Evolutionary conservation across 2,329 filamentous ascomycete genomes (phyloP).

Genomic region (Aspergillus nomiae): DNA sequence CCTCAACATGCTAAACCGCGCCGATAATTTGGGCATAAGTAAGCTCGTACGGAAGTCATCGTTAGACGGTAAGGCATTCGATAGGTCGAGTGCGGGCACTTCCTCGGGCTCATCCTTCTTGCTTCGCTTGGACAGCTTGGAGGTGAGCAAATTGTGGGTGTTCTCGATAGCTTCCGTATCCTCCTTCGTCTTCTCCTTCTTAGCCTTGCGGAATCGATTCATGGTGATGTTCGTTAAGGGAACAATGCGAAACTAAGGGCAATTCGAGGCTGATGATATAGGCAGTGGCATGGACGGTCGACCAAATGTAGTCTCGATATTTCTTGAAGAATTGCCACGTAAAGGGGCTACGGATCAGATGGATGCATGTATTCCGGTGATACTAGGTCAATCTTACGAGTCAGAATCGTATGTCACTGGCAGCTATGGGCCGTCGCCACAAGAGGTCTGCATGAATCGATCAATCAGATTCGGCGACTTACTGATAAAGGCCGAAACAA

Average conservation of each 20-base stretch:
- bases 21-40: slow-evolving; percentile 91
- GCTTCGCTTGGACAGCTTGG: slow-evolving; percentile 51
- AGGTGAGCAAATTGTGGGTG: slow-evolving; percentile 33
- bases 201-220: slow-evolving; percentile 46
- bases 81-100: slow-evolving; percentile 67
- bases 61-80: slow-evolving; percentile 71
- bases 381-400: slow-evolving; percentile 13
- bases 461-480: slow-evolving; percentile 7
- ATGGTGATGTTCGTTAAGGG: slow-evolving; percentile 26
- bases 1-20: slow-evolving; percentile 92
- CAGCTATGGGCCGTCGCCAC: neutral
- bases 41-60: slow-evolving; percentile 96
- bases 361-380: neutral
- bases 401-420: slow-evolving; percentile 14
- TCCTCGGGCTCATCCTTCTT: slow-evolving; percentile 53
- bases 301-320: neutral
- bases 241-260: neutral
- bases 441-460: slow-evolving; percentile 8
- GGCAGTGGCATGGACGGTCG: neutral
- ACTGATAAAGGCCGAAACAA: neutral
- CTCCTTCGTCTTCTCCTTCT: slow-evolving; percentile 35
- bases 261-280: neutral
- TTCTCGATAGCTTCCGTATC: slow-evolving; percentile 41
- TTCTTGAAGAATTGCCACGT: neutral
- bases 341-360: neutral